Base-by-base conservation (phyloP, 495 filamentous ascomycete genomes). In the Penicillium manginii region DNA sequence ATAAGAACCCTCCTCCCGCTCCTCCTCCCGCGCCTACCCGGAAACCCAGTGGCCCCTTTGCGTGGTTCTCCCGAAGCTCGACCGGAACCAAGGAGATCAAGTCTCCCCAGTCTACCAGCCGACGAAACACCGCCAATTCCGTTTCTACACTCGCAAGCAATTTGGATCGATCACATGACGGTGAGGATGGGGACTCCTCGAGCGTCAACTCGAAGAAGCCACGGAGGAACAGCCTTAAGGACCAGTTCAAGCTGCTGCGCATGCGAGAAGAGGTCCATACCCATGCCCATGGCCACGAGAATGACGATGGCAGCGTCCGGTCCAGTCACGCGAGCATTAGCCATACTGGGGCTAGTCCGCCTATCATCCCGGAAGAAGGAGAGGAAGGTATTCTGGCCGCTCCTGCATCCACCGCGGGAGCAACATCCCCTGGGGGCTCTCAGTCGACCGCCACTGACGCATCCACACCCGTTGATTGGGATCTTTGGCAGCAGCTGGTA, bases 401-500 rank as follows among this genome's bases (percentile, higher is more conserved):
- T 47, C 69, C 70, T 18, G 60, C 67, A 2, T 62, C 69, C 10
- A 70, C 74, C 4, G 71, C 76, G 15, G 74, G 67, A 23, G 78
- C 82, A 22, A 81, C 86, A 0, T 72, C 81, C 6, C 82, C 78
- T 39, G 77, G 83, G 9, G 54, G 33, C 29, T 18, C 35, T 35
- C 71, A 78, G 14, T 77, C 81, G 4, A 78, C 75, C 10, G 81
- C 84, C 15, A 76, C 73, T 3, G 90, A 92, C 60, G 76, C 82
- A 15, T 79, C 82, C 5, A 78, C 83, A 8, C 81, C 84, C 3
- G 91, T 99, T 14, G 91, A 99, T 67, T 99, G 94, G 94, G 96
- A 98, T 72, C 75, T 99, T 18, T 99, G 94, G 94, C 93, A 99
- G 73, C 79, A 89, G 17, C 89, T 99, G 2, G 94, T 99, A 31